Base-by-base conservation (phyloP, 805 yeast species). In the Starmerella stigmatis region DNA sequence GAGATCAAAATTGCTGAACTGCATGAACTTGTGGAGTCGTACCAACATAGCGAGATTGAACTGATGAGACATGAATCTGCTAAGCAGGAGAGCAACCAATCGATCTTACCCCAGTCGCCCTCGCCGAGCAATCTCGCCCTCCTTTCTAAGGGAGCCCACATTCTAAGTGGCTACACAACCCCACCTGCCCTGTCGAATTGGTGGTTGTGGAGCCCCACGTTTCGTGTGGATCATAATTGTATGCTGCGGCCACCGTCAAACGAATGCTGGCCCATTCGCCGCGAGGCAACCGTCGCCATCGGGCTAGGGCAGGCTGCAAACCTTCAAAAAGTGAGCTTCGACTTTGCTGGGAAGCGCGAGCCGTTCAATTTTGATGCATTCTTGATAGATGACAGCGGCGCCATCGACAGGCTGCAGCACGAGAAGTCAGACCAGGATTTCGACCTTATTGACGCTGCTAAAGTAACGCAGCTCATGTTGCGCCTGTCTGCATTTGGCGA, bases 231-330 rank as follows among this genome's bases (percentile, higher is more conserved):
- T n/a, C 43, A 38, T 8, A 26, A 41, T n/a, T 45, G 48, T 19
- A 20, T 41, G 28, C 23, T 45, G 3, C 30, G 40, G n/a, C 32
- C 48, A 12, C 22, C 25, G 7, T 21, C 45, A 9, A 29, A 27
- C 3, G 41, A 42, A 19, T 49, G 52, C 40, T 49, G 52, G 52
- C 49, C 49, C 4, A 12, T 49, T 1, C 35, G 25, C 7, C 23
- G 15, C 7, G 42, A 34, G 10, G 38, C 47, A 1, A 36, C 44
- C 3, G 23, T 49, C 2, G 52, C 42, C 3, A 26, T 49, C 13
- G 47, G 37, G 28, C 17, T 49, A 15, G 49, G 27, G 10, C 21
- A 25, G 6, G 10, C 28, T 12, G 32, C 46, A 16, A 10, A 25
- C 12, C 32, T 43, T 5, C 13, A 22, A 12, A 10, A 5, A 4